Conservation (phyloP, 352 stramenopile genomes). For the Phytophthora parvispora region DNA sequence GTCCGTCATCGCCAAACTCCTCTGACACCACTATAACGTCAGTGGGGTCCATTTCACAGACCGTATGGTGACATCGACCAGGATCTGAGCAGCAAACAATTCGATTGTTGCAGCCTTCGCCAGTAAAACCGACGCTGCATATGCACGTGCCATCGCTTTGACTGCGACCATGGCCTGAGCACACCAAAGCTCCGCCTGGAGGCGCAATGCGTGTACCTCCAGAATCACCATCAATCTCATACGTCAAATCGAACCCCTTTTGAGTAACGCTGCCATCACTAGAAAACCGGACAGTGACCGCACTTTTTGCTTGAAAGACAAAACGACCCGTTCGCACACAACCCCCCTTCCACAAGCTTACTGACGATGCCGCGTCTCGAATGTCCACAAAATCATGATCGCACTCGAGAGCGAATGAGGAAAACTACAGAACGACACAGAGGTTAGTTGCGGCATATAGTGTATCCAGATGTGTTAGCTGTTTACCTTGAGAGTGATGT, state of each 20-base stretch:
- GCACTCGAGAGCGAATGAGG: conserved; percentile 70
- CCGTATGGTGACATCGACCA: conserved; percentile 36
- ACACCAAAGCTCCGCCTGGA: conserved; percentile 33
- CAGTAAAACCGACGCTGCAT: conserved; percentile 78
- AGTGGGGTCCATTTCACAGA: conserved; percentile 46
- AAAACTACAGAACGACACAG: conserved; percentile 19
- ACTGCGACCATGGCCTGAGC: conserved; percentile 47
- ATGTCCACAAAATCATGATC: conserved; percentile 74
- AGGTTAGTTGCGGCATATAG: neutral
- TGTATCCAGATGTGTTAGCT: neutral
- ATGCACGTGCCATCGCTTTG: conserved; percentile 47
- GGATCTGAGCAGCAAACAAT: conserved; percentile 65
- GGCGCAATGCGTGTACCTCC: conserved; percentile 37
- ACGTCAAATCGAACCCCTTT: conserved; percentile 58
- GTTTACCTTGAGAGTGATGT: conserved; percentile 47
- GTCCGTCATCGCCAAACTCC: conserved; percentile 60
- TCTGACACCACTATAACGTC: conserved; percentile 64
- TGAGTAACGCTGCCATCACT: conserved; percentile 56
- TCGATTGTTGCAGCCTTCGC: conserved; percentile 74
- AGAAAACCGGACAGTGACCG: conserved; percentile 49
- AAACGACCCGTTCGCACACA: conserved; percentile 55
- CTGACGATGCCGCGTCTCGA: conserved; percentile 27
- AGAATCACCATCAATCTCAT: conserved; percentile 40
- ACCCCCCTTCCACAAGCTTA: conserved; percentile 62
- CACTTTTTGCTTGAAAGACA: conserved; percentile 36